Evolutionary conservation across 805 yeast genomes (phyloP).

Genomic region (Citeromyces matritensis): DNA sequence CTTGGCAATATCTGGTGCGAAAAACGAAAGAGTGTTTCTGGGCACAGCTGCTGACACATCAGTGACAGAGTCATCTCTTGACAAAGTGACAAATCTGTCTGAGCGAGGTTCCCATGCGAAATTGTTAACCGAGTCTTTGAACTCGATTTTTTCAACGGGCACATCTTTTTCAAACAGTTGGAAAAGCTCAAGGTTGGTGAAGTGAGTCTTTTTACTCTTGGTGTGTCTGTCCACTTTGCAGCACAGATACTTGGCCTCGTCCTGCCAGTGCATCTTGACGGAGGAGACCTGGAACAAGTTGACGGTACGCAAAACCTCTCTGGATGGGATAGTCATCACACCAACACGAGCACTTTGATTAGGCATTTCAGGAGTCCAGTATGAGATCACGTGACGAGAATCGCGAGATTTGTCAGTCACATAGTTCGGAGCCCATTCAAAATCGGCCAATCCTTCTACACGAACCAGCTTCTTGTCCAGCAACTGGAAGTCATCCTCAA

Average conservation of each 20-base stretch:
- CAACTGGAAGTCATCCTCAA: constrained; percentile 52
- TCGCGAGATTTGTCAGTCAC: constrained; percentile 37
- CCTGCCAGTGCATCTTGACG: constrained; percentile 90
- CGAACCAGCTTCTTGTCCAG: constrained; percentile 77
- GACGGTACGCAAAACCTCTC: constrained; percentile 74
- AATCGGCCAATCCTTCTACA: constrained; percentile 75
- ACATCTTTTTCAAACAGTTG: constrained; percentile 76
- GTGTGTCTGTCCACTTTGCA: constrained; percentile 96
- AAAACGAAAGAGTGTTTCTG: constrained; percentile 55
- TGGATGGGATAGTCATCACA: constrained; percentile 75
- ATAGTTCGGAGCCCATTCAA: constrained; percentile 90
- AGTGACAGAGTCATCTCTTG: constrained; percentile 32
- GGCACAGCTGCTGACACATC: constrained; percentile 48
- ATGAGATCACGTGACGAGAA: constrained; percentile 59
- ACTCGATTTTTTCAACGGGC: constrained; percentile 89
- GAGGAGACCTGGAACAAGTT: constrained; percentile 90
- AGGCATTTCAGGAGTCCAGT: constrained; percentile 88
- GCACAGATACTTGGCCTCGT: constrained; percentile 67
- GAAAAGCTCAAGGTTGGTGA: constrained; percentile 87
- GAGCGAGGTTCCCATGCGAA: constrained; percentile 95
- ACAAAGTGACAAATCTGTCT: constrained; percentile 72
- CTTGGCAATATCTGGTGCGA: constrained; percentile 59
- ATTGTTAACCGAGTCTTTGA: constrained; percentile 75
- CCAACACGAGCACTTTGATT: constrained; percentile 95
- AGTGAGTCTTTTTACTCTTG: constrained; percentile 82